phyloP scores from a whole-genome alignment of 257 asterid species.

The Cinchona pubescens region DNA sequence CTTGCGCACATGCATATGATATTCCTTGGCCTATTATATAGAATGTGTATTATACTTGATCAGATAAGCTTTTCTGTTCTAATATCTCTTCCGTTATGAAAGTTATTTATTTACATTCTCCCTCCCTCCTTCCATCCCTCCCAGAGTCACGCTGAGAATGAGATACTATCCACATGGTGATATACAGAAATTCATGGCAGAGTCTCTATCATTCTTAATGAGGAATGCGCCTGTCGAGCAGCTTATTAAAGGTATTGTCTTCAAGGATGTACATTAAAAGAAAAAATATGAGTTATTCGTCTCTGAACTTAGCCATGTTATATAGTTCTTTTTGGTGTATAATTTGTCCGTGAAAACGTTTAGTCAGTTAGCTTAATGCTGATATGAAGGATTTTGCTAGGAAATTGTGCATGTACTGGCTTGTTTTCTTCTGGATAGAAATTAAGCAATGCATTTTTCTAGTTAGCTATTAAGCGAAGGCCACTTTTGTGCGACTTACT shows the following conservation, averaged over 20 bases:
- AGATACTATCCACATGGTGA: constrained; percentile 76
- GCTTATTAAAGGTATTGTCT: constrained; percentile 60
- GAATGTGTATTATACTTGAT: not conserved
- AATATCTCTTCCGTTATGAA: not conserved
- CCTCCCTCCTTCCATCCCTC: constrained; percentile 15
- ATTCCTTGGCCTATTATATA: not conserved
- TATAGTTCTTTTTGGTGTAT: not conserved
- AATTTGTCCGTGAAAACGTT: not conserved
- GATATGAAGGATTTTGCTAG: not conserved
- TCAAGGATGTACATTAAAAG: not conserved
- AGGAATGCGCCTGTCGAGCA: constrained; percentile 64
- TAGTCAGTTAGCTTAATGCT: not conserved
- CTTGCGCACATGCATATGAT: not conserved
- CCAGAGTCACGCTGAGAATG: constrained; percentile 59
- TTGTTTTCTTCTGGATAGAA: not conserved
- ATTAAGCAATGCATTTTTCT: not conserved
- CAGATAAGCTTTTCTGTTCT: not conserved
- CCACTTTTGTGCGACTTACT: not conserved
- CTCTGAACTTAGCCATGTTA: not conserved
- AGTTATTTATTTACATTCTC: not conserved
- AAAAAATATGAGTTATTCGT: not conserved
- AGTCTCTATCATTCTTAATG: constrained; percentile 70
- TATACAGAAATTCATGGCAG: constrained; percentile 80
- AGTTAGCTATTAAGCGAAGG: not conserved
- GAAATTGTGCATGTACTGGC: not conserved